Evolutionary conservation across 305 asterid genomes (phyloP).

Genomic region (Fraxinus ornus): DNA sequence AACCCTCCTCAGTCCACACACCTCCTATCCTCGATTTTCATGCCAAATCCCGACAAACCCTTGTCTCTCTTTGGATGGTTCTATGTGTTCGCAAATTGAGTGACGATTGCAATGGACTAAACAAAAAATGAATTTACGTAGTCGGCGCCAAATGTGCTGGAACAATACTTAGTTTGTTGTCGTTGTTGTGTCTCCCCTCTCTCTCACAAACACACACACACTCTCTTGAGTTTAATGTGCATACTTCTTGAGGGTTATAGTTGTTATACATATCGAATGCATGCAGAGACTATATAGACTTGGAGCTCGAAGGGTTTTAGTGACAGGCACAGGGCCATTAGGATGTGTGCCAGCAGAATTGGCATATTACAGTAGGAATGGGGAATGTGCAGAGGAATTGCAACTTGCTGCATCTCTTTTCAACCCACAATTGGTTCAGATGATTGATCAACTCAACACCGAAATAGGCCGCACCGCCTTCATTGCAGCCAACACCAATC

Average conservation of each 20-base stretch:
- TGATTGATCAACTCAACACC: constrained; percentile 30
- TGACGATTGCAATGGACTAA: neutral
- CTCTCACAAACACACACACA: no score
- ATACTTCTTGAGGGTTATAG: neutral
- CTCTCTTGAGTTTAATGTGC: neutral
- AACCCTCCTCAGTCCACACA: neutral
- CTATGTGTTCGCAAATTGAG: neutral
- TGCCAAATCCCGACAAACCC: neutral
- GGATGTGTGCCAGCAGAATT: constrained; percentile 53
- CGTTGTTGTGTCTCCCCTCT: no score
- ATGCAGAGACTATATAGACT: constrained; percentile 34
- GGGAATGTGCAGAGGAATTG: constrained; percentile 39
- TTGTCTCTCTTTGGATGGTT: neutral
- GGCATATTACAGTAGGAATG: constrained; percentile 32
- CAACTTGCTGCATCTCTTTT: constrained; percentile 33
- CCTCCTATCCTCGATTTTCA: neutral
- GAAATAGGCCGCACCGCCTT: constrained; percentile 32
- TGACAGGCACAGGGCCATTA: constrained; percentile 54
- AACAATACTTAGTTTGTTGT: neutral
- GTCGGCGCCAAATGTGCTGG: neutral
- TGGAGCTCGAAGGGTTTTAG: constrained; percentile 42
- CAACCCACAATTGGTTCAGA: constrained; percentile 35
- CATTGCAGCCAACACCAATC: constrained; percentile 34
- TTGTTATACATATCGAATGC: neutral
- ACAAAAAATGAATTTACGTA: neutral